Evolutionary conservation across 225 moss, liverwort and hornwort genomes (phyloP).

Genomic region (Neckera pumila): DNA sequence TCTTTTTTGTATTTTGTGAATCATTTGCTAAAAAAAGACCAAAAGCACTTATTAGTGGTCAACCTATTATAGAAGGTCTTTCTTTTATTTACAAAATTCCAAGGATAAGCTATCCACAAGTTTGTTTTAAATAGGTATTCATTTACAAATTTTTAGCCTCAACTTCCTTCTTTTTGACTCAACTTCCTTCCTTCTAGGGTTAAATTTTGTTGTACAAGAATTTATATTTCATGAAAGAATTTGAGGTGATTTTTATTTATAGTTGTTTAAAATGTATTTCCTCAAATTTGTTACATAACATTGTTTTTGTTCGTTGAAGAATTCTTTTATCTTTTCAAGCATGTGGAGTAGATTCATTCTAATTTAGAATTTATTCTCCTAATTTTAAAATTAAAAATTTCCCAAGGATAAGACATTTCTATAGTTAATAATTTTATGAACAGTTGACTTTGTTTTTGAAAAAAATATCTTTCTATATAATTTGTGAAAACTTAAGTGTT

Average conservation of each 20-base stretch:
- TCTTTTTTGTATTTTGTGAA: background rate
- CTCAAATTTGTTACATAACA: fast-evolving
- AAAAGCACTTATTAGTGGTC: fast-evolving
- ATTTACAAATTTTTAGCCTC: fast-evolving
- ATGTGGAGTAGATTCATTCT: fast-evolving
- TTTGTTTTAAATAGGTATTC: background rate
- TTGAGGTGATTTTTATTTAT: background rate
- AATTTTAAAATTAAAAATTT: background rate
- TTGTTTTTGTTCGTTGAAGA: fast-evolving
- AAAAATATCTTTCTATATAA: no score
- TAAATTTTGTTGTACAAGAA: background rate
- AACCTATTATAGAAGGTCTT: fast-evolving
- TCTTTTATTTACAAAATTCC: fast-evolving
- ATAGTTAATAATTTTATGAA: background rate
- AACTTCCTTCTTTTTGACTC: fast-evolving
- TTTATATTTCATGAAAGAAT: background rate
- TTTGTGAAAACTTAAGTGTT: background rate
- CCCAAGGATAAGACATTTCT: fast-evolving
- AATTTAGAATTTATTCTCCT: background rate
- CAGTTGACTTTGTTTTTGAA: background rate
- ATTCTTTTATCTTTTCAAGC: fast-evolving
- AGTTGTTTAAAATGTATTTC: background rate
- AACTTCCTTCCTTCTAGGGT: fast-evolving
- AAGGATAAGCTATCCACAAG: fast-evolving
- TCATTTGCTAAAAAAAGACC: background rate